Percentiles rank a stretch among this genome's conserved stretches.
Evolutionary conservation across 2,329 filamentous ascomycete genomes (phyloP).

Genomic region (Colletotrichum gigasporum): DNA sequence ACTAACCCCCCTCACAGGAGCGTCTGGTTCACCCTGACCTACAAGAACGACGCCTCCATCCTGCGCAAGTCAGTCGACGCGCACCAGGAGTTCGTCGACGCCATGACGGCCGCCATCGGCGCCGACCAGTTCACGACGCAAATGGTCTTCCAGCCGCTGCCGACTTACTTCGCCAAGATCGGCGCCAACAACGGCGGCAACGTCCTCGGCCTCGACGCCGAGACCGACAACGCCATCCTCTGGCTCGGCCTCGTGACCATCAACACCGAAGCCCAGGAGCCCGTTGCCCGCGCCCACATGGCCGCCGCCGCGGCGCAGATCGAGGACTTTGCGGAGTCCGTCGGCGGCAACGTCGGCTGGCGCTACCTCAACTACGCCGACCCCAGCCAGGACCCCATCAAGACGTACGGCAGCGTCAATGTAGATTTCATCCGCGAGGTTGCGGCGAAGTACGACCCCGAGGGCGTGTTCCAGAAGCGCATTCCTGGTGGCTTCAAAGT

Average conservation of each 20-base stretch:
- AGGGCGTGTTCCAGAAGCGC: constrained; percentile 42
- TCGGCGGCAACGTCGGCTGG: constrained; percentile 43
- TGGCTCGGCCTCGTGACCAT: constrained; percentile 9
- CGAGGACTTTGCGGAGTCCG: constrained; percentile 16
- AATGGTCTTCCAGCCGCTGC: constrained; percentile 49
- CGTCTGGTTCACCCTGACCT: constrained; percentile 34
- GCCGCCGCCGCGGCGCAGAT: constrained; percentile 7
- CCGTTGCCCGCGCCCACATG: background rate
- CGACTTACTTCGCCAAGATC: constrained; percentile 41
- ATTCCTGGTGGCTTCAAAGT: constrained; percentile 35
- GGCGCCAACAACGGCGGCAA: constrained; percentile 50
- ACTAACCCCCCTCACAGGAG: constrained; percentile 36
- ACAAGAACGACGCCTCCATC: constrained; percentile 28
- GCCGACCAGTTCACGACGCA: constrained; percentile 32
- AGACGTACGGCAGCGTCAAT: constrained; percentile 46
- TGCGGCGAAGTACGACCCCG: constrained; percentile 43
- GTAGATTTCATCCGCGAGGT: constrained; percentile 39
- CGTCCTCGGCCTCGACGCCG: constrained; percentile 46
- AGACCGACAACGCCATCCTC: background rate
- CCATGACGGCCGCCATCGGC: constrained; percentile 30
- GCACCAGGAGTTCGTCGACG: constrained; percentile 34
- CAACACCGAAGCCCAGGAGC: constrained; percentile 8
- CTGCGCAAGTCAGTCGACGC: constrained; percentile 39
- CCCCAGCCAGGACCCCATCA: constrained; percentile 45
- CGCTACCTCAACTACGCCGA: constrained; percentile 57